phyloP scores from a whole-genome alignment of 75 land plant species.

The Cunninghamia lanceolata region DNA sequence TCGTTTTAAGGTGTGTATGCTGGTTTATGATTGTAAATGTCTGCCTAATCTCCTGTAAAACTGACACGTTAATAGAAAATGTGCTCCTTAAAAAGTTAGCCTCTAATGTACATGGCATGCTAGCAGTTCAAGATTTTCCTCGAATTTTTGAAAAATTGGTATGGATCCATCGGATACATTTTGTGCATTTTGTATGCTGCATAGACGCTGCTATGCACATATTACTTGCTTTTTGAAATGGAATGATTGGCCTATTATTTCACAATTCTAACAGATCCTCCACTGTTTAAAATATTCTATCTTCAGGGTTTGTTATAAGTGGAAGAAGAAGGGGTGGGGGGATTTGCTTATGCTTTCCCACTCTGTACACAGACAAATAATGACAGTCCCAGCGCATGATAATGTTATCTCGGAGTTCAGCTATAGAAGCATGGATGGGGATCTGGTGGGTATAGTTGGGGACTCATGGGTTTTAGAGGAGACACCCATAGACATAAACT shows the following conservation, averaged over 20 bases:
- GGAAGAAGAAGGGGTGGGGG: slow-evolving; percentile 20
- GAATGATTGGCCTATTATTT: not conserved
- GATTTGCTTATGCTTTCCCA: slow-evolving; percentile 29
- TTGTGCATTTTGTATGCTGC: too few species aligned
- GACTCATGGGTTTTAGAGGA: slow-evolving; percentile 19
- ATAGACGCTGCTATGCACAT: too few species aligned
- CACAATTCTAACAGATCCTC: not conserved
- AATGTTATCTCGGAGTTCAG: not conserved
- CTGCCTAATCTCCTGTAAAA: too few species aligned
- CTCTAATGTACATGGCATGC: too few species aligned
- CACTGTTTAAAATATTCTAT: not conserved
- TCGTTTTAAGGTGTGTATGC: too few species aligned
- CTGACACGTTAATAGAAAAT: too few species aligned
- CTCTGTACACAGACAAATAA: slow-evolving; percentile 18
- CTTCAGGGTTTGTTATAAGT: slow-evolving; percentile 13
- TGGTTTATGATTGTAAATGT: too few species aligned
- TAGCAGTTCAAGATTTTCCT: too few species aligned
- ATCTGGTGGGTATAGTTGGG: slow-evolving; percentile 23
- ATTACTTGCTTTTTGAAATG: not conserved
- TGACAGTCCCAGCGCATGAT: not conserved
- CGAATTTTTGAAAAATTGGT: too few species aligned
- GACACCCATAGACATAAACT: slow-evolving; percentile 13
- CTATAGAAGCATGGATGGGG: slow-evolving; percentile 26
- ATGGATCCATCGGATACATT: too few species aligned
- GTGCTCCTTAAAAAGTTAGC: too few species aligned